A percentile compares a stretch with the other conserved stretches of the same genome.
phyloP scores from a whole-genome alignment of 768 basidiomycete genomes.

The Boletales sp. region DNA sequence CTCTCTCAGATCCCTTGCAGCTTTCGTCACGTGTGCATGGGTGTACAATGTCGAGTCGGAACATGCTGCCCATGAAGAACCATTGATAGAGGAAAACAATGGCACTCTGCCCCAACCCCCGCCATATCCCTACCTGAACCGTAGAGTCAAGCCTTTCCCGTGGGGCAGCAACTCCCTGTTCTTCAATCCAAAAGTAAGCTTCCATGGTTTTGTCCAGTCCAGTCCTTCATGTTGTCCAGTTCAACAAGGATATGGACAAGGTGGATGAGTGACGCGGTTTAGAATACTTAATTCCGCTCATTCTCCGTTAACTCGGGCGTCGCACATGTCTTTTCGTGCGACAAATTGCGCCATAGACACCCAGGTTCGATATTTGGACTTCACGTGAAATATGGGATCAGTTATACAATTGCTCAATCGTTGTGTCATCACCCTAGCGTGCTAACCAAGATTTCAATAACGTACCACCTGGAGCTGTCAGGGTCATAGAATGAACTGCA shows the following conservation, averaged over 20 bases:
- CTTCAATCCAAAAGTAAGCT: slow-evolving; percentile 70
- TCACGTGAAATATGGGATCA: background rate
- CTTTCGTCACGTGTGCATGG: slow-evolving; percentile 35
- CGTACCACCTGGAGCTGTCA: slow-evolving; percentile 25
- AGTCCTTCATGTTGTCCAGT: slow-evolving; percentile 33
- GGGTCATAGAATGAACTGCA: slow-evolving; percentile 8
- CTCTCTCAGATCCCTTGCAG: slow-evolving; percentile 12
- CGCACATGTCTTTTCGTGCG: background rate
- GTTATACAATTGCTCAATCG: background rate
- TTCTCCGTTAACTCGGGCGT: background rate
- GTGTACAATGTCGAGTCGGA: slow-evolving; percentile 53
- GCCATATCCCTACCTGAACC: slow-evolving; percentile 75
- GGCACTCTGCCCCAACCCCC: slow-evolving; percentile 70
- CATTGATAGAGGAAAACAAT: slow-evolving; percentile 67
- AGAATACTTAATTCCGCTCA: background rate
- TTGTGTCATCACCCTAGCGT: slow-evolving; percentile 17
- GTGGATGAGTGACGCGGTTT: slow-evolving; percentile 18
- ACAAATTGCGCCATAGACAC: background rate
- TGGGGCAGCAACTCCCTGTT: slow-evolving; percentile 85
- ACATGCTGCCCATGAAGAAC: slow-evolving; percentile 69
- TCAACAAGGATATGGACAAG: slow-evolving; percentile 60
- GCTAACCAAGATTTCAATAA: slow-evolving; percentile 40
- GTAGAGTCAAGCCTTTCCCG: slow-evolving; percentile 73
- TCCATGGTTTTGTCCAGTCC: background rate
- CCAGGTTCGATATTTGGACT: too few species aligned